These are phyloP conservation scores for Eimeria sp. DNA, from an alignment of 169 alveolate genomes.

Conservation along the genomic window DNA sequence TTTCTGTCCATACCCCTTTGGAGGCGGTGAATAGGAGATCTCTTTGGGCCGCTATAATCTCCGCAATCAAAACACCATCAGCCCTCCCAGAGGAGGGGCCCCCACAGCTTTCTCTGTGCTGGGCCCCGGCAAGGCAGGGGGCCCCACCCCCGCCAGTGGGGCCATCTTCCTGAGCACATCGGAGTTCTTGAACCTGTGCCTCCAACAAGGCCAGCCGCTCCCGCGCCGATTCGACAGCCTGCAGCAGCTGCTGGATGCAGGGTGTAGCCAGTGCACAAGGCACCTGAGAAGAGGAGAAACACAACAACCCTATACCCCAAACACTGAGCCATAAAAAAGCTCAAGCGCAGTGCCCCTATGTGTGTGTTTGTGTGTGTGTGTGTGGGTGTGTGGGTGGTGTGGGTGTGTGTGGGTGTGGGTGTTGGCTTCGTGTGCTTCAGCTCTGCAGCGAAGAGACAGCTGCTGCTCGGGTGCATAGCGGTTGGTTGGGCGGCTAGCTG, in stretches of 20 bases:
- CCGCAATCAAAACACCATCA: conserved; percentile 40
- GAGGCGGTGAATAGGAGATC: conserved; percentile 21
- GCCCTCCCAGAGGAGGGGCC: conserved; percentile 30
- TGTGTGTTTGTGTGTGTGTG: too few relatives aligned
- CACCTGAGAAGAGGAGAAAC: conserved; percentile 1
- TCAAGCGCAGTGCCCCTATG: too few relatives aligned
- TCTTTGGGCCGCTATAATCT: conserved; percentile 52
- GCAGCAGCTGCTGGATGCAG: conserved; percentile 63
- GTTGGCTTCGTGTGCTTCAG: neutral
- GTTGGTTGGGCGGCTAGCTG: conserved; percentile 16
- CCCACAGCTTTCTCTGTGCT: neutral
- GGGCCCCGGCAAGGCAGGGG: neutral
- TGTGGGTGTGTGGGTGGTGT: too few relatives aligned
- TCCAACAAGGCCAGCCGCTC: conserved; percentile 33
- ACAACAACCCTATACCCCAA: neutral
- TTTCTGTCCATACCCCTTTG: neutral
- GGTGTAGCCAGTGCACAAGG: conserved; percentile 55
- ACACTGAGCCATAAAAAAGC: neutral
- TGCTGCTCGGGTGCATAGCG: neutral
- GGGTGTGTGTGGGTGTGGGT: neutral
- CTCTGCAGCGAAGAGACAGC: neutral
- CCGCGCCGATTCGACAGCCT: conserved; percentile 13
- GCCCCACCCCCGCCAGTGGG: conserved; percentile 7
- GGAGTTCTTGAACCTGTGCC: conserved; percentile 59
- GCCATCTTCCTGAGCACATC: conserved; percentile 20